Evolutionary conservation across 768 basidiomycete genomes (phyloP), one percentile per base, ranked within the genome.

Genomic region (Amanita pseudoporphyria): DNA sequence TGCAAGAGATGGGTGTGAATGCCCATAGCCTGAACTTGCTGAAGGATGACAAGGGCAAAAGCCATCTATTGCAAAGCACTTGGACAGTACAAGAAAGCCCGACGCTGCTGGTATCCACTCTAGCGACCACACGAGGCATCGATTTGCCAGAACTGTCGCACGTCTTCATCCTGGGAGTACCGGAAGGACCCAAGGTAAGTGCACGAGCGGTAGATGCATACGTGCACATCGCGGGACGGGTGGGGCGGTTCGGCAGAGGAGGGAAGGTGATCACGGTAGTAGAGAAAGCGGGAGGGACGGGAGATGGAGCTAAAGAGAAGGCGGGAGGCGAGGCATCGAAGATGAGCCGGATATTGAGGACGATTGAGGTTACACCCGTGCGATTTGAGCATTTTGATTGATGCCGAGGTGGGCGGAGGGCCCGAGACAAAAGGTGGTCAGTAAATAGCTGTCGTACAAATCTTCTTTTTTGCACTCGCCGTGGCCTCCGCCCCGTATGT

Each of bases 111-210:
- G 82, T 90, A 35, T 73, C 76, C 12, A 87, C 86, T 1, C 66
- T 77, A 19, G 82, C 84, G 14, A 81, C 81, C 16, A 78, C 77
- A 31, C 79, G 87, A 42, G 87, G 87, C 22, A 64, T 90, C 43
- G 86, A 90, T 65, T 63, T 89, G 45, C 81, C 80, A 9, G 73
- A 72, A 53, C 67, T 89, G 56, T 76, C 77, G 41, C 87, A 88
- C 59, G 86, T 89, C 16, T 87, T 90, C 61, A 67, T 87, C 44
- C 64, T 84, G 39, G 85, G 85, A 3, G 65, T 83, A 2, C 74
- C 78, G 5, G 73, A 76, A 52, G 73, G 69, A 26, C 63, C 57
- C 9, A 64, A 56, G 40, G 66, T 70, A 32, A 67, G 58, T 41
- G 72, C 69, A 26, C 60, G 60, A 55, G 64, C 66, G 9, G 74